A percentile compares a stretch with the other conserved stretches of the same genome.
These are phyloP conservation scores for Clarireedia monteithiana DNA, from an alignment of 2,329 filamentous ascomycete species.

Conservation along the genomic window DNA sequence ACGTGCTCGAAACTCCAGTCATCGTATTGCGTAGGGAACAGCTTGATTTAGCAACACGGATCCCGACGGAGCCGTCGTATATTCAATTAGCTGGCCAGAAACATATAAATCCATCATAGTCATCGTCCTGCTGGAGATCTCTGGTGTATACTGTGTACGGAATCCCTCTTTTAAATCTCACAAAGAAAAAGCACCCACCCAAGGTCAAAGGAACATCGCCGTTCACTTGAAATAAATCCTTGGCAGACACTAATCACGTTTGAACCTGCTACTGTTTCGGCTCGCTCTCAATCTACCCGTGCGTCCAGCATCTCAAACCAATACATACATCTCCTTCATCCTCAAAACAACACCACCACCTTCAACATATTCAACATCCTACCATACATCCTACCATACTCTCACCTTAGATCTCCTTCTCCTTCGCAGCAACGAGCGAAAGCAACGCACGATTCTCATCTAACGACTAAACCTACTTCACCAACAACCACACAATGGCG, in stretches of 20 bases:
- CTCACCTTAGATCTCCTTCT: neutral
- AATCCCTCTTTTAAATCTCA: neutral
- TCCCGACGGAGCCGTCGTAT: slow-evolving; percentile 9
- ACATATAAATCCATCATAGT: neutral
- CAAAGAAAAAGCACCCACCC: neutral
- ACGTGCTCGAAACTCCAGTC: neutral
- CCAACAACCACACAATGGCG: slow-evolving; percentile 21
- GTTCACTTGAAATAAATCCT: slow-evolving; percentile 2
- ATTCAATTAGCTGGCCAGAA: neutral
- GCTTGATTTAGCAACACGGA: slow-evolving; percentile 2
- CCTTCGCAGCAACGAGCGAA: neutral
- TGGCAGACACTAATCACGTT: slow-evolving; percentile 8
- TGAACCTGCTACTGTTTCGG: slow-evolving; percentile 7
- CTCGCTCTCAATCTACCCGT: neutral
- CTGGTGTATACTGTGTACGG: neutral
- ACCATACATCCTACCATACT: neutral
- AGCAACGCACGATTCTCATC: too few species aligned
- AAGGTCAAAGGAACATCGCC: neutral
- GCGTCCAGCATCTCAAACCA: neutral
- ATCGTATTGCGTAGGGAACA: slow-evolving; percentile 4
- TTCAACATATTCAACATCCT: neutral
- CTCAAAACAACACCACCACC: neutral
- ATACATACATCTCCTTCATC: neutral
- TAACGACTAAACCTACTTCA: neutral
- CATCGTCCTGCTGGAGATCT: too few species aligned